These are phyloP conservation scores for Theileria sp. DNA, from an alignment of 169 alveolate species.

Conservation along the genomic window DNA sequence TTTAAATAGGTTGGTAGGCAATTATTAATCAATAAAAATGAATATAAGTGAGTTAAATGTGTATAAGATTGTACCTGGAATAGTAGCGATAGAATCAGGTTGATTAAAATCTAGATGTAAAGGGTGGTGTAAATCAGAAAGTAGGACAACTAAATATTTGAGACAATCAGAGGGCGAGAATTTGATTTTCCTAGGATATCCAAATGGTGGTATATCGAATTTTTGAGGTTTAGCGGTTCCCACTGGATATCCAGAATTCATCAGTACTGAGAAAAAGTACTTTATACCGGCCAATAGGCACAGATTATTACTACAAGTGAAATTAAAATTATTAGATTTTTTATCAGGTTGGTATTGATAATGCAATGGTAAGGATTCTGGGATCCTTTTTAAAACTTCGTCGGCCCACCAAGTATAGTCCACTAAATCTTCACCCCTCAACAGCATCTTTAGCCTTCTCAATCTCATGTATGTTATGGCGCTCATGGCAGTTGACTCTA, in stretches of 20 bases:
- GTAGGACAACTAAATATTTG: slow-evolving; percentile 75
- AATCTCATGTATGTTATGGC: slow-evolving; percentile 69
- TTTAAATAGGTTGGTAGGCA: background rate
- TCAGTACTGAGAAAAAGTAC: slow-evolving; percentile 65
- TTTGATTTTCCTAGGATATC: slow-evolving; percentile 74
- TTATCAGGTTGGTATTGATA: slow-evolving; percentile 49
- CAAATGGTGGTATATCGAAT: slow-evolving; percentile 23
- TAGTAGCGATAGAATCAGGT: slow-evolving; percentile 57
- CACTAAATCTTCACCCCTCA: slow-evolving; percentile 72
- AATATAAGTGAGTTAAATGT: background rate
- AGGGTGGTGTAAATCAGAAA: slow-evolving; percentile 83
- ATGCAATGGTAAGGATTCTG: slow-evolving; percentile 57
- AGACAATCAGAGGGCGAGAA: slow-evolving; percentile 78
- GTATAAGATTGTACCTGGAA: slow-evolving; percentile 31
- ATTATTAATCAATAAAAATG: background rate
- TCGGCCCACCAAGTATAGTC: slow-evolving; percentile 77
- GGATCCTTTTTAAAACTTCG: slow-evolving; percentile 58
- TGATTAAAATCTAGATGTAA: slow-evolving; percentile 67
- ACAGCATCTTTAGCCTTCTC: slow-evolving; percentile 68
- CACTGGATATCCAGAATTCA: slow-evolving; percentile 34
- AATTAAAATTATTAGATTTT: slow-evolving; percentile 44
- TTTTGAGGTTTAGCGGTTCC: background rate
- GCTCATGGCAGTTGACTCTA: slow-evolving; percentile 77
- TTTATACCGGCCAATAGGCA: slow-evolving; percentile 67
- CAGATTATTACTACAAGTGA: slow-evolving; percentile 65